Percentiles rank a stretch among this genome's conserved stretches.
Conservation (phyloP, 768 basidiomycete genomes). For the Leccinum imitatum region DNA sequence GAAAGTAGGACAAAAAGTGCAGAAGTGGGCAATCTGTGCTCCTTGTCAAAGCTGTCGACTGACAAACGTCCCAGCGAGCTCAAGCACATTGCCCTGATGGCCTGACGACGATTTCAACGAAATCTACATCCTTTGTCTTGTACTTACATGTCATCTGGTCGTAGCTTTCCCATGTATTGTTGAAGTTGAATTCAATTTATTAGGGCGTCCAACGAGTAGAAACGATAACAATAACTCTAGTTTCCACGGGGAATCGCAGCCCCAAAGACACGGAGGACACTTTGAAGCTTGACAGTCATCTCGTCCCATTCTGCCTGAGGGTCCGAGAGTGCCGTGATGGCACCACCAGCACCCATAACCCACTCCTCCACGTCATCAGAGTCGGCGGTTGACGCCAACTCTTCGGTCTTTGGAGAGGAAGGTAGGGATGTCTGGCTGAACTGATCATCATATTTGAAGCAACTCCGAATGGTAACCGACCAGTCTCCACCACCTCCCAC, state of each 20-base stretch:
- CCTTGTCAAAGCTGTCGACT: slow-evolving; percentile 1
- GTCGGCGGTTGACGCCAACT: slow-evolving; percentile 13
- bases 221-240: slow-evolving; percentile 2
- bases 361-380: slow-evolving; percentile 49
- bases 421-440: slow-evolving; percentile 13
- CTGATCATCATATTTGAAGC: slow-evolving; percentile 66
- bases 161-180: neutral
- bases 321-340: slow-evolving; percentile 91
- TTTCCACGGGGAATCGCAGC: slow-evolving; percentile 27
- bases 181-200: slow-evolving; percentile 41
- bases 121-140: slow-evolving; percentile 24
- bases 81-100: slow-evolving; percentile 79
- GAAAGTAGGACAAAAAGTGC: slow-evolving; percentile 89
- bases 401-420: slow-evolving; percentile 9
- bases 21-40: slow-evolving; percentile 50
- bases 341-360: slow-evolving; percentile 91
- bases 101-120: slow-evolving; percentile 35
- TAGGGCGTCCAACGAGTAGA: neutral
- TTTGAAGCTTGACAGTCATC: slow-evolving; percentile 83
- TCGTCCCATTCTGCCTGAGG: slow-evolving; percentile 91
- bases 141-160: neutral
- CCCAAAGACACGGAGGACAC: slow-evolving; percentile 67
- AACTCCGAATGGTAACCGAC: slow-evolving; percentile 92
- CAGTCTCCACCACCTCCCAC: slow-evolving; percentile 88
- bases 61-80: slow-evolving; percentile 55